phyloP scores from a whole-genome alignment of 768 basidiomycete species.

The Phlegmacium glaucopus region DNA sequence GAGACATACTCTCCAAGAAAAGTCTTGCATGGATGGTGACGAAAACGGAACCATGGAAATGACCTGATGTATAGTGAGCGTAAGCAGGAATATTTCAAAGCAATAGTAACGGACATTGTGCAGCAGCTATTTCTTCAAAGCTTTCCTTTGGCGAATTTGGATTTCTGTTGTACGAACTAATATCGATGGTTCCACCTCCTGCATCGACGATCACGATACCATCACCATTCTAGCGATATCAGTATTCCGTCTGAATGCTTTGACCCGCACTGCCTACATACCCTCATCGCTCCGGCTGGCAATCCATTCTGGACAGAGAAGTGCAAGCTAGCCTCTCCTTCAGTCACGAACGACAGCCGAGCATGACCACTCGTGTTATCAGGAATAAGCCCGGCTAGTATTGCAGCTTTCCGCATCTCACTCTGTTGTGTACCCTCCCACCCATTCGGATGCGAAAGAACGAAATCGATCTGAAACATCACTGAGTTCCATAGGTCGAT shows the following conservation, averaged over 20 bases:
- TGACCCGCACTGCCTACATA: constrained; percentile 2
- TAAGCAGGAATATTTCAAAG: not conserved
- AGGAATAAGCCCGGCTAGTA: constrained; percentile 36
- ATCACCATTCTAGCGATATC: constrained; percentile 32
- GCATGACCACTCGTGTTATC: constrained; percentile 31
- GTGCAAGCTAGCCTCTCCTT: constrained; percentile 53
- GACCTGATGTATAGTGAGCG: constrained; percentile 28
- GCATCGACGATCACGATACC: constrained; percentile 55
- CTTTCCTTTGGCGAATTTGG: constrained; percentile 17
- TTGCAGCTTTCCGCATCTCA: constrained; percentile 41
- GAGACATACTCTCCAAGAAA: constrained; percentile 34
- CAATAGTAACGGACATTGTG: constrained; percentile 32
- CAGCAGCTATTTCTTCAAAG: constrained; percentile 47
- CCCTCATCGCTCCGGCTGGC: constrained; percentile 22
- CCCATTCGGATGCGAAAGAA: constrained; percentile 41
- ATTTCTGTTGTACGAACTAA: constrained; percentile 48
- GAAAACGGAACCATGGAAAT: constrained; percentile 48
- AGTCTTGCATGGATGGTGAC: constrained; percentile 41
- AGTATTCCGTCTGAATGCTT: not conserved
- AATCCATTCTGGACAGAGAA: constrained; percentile 40
- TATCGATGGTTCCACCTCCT: constrained; percentile 58
- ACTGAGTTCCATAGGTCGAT: constrained; percentile 38
- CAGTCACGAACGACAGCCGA: constrained; percentile 43
- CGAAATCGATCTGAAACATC: constrained; percentile 35
- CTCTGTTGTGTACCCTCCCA: constrained; percentile 44